These are phyloP conservation scores for Penicillium turbatum DNA, from an alignment of 495 filamentous ascomycete genomes.

Conservation along the genomic window DNA sequence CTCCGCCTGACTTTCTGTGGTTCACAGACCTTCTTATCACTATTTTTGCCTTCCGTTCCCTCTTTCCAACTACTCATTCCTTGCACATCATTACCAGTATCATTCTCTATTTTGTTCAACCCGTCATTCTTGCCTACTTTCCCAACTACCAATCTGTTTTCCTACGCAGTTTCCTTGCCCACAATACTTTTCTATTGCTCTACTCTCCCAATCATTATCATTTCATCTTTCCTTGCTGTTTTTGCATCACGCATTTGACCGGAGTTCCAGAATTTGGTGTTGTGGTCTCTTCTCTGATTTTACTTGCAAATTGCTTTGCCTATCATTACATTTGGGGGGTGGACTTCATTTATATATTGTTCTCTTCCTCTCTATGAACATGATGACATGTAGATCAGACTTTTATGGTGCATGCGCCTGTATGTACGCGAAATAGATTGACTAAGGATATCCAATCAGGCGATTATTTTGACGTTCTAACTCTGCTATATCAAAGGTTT, in stretches of 20 bases:
- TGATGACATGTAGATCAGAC: not conserved
- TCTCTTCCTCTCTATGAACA: too few relatives aligned
- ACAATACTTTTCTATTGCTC: not conserved
- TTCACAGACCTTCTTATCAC: not conserved
- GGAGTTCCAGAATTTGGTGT: slow-evolving; percentile 23
- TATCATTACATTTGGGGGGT: not conserved
- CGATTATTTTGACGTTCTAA: too few relatives aligned
- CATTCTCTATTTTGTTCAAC: not conserved
- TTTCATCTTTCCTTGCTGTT: not conserved
- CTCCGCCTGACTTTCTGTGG: not conserved
- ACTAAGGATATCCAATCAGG: not conserved
- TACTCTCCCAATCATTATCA: not conserved
- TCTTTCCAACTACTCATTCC: not conserved
- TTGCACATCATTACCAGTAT: slow-evolving; percentile 1
- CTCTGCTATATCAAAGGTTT: too few relatives aligned
- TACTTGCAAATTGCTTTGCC: slow-evolving; percentile 1
- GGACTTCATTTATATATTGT: too few relatives aligned
- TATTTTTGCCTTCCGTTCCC: not conserved
- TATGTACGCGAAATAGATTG: slow-evolving; percentile 2
- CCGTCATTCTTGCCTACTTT: not conserved
- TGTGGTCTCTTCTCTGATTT: slow-evolving; percentile 8
- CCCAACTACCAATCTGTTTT: not conserved
- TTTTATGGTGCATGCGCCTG: not conserved
- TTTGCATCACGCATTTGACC: slow-evolving; percentile 24
- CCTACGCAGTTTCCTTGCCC: not conserved